Evolutionary conservation across 2,329 filamentous ascomycete species (phyloP), one percentile per base, ranked within the genome.

Genomic region (Huntiella bhutanensis): DNA sequence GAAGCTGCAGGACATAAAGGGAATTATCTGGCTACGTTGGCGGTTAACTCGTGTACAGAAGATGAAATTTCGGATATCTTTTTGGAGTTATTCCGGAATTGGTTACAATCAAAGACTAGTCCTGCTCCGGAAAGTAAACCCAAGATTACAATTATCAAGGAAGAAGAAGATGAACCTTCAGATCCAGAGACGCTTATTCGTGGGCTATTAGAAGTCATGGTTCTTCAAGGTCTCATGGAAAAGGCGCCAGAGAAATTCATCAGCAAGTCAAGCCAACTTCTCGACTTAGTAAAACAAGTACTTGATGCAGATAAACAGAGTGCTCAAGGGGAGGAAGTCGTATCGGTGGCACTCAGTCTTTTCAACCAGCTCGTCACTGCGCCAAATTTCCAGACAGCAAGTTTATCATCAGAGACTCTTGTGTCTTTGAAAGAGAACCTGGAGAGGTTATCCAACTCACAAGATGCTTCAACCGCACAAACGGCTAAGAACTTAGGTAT

Each of bases 181-280:
- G 16, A 48, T 15, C 36, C 48, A 4, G 33, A 43, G 2, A 65
- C 72, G 40, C 62, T 70, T 0, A 49, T 74, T 3, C 56, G 55
- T 4, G 64, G 66, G 3, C 60, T 85, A 1, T 58, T 70, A 4
- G 68, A 80, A 51, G 65, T 76, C 4, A 75, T 75, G 42, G 59
- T 82, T 1, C 64, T 83, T 5, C 76, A 82, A 54, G 70, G 68
- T 33, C 68, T 85, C 60, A 73, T 83, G 58, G 70, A 73, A 17
- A 68, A 64, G 40, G 69, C 78, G 40, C 70, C 76, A 1, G 71
- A 78, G 16, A 75, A 73, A 51, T 65, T 85, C 10, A 70, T 80
- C 28, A 69, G 67, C 32, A 71, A 75, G 48, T 77, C 80, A 2
- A 69, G 69, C 38, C 75, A 81, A 53, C 66, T 82, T 5, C 61